Evolutionary conservation across 2,329 filamentous ascomycete genomes (phyloP), one percentile per base, ranked within the genome.

Genomic region (Beauveria brongniartii): DNA sequence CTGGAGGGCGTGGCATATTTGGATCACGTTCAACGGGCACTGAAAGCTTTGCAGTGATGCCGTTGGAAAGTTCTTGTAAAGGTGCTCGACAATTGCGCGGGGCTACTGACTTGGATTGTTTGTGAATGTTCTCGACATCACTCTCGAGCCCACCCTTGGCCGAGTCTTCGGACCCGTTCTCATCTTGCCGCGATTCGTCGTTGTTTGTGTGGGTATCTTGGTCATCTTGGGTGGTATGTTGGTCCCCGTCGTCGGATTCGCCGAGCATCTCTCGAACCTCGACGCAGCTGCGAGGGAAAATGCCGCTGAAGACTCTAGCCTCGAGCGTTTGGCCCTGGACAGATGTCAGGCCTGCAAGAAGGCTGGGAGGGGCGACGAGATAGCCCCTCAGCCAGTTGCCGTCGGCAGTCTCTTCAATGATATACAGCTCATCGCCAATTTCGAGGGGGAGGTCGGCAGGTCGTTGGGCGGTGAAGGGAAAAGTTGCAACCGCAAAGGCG

Each of bases 361-460:
- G 79, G 67, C 92, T 96, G 22, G 94, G 94, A 57, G 94, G 93
- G 65, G 94, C 92, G 67, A 99, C 89, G 63, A 99, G 82, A 75
- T 99, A 99, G 62, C 94, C 94, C 59, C 94, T 88, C 75, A 93
- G 89, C 95, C 94, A 99, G 72, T 91, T 85, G 69, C 89, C 90
- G 75, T 96, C 86, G 24, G 91, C 89, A 44, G 93, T 95, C 76
- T 97, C 91, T 76, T 97, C 93, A 71, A 99, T 97, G 67, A 99
- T 95, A 77, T 99, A 99, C 65, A 99, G 81, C 77, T 99, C 94
- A 82, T 99, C 94, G 73, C 94, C 94, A 65, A 99, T 91, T 75
- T 99, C 92, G 72, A 99, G 88, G 10, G 95, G 94, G 22, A 99
- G 86, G 75, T 99, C 94, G 73, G 92, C 90, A 59, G 92, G 86